phyloP scores from a whole-genome alignment of 2,329 filamentous ascomycete species.

The Cryphonectria naterciae region DNA sequence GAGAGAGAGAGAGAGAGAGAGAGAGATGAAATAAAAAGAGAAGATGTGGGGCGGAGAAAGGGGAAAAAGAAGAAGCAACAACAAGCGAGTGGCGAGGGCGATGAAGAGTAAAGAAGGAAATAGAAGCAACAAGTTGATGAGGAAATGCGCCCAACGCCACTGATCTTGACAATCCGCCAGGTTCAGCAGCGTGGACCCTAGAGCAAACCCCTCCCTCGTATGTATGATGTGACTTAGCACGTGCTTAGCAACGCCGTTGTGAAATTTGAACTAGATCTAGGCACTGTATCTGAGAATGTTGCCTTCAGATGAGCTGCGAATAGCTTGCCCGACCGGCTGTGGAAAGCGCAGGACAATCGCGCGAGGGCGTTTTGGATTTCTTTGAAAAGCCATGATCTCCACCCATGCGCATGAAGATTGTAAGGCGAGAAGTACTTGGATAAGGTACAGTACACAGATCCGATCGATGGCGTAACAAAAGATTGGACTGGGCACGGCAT shows the following conservation, averaged over 20 bases:
- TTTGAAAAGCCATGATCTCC: background rate
- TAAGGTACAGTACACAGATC: background rate
- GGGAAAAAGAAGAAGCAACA: background rate
- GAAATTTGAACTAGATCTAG: background rate
- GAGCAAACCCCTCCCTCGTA: background rate
- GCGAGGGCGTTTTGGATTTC: background rate
- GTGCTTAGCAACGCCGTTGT: background rate
- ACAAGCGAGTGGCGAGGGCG: background rate
- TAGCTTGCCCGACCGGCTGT: background rate
- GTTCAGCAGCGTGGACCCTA: slow-evolving; percentile 12
- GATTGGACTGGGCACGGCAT: background rate
- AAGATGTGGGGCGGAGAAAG: background rate
- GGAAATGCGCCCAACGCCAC: background rate
- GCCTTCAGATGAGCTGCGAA: background rate
- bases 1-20: too few relatives aligned
- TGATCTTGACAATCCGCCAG: slow-evolving; percentile 15
- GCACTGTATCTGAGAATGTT: slow-evolving; percentile 12
- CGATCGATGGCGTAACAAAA: background rate
- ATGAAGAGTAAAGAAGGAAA: background rate
- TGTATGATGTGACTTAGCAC: background rate
- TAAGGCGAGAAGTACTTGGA: background rate
- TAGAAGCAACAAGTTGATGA: background rate
- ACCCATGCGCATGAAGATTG: background rate
- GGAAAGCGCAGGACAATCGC: background rate
- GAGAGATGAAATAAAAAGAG: background rate